Evolutionary conservation across 2,329 filamentous ascomycete species (phyloP).

Genomic region (Plectosphaerella sp.): DNA sequence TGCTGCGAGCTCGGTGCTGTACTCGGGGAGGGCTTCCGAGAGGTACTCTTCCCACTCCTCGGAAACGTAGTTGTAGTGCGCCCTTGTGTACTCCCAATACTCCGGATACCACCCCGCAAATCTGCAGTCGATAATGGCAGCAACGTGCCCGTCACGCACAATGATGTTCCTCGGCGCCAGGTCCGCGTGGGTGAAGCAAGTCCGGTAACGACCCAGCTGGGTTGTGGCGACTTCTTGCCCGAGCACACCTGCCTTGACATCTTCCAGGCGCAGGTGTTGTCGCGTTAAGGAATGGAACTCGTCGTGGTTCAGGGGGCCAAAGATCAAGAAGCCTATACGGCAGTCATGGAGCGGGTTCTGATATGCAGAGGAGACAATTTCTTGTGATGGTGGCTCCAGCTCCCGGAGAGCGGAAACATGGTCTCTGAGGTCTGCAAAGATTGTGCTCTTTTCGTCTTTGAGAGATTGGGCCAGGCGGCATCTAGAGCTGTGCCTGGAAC

Average conservation of each 20-base stretch:
- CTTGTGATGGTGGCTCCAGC: constrained; percentile 16
- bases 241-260: constrained; percentile 13
- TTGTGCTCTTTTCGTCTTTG: constrained; percentile 11
- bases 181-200: constrained; percentile 20
- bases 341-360: constrained; percentile 4
- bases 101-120: constrained; percentile 29
- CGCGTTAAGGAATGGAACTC: constrained; percentile 20
- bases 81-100: constrained; percentile 26
- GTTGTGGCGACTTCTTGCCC: constrained; percentile 16
- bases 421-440: constrained; percentile 17
- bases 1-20: constrained; percentile 17
- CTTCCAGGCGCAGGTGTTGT: constrained; percentile 14
- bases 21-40: constrained; percentile 13
- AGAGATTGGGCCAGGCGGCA: constrained; percentile 14
- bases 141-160: constrained; percentile 17
- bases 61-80: constrained; percentile 15
- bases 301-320: constrained; percentile 16
- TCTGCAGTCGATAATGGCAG: constrained; percentile 24
- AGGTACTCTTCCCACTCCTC: constrained; percentile 17
- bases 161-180: constrained; percentile 21
- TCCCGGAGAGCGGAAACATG: constrained; percentile 16
- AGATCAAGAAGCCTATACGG: constrained; percentile 18
- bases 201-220: constrained; percentile 16
- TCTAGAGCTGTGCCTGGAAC: constrained; percentile 14
- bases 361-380: constrained; percentile 2